A percentile compares a stretch with the other conserved stretches of the same genome.
These are phyloP conservation scores for Yarrowia alimentaria DNA, from an alignment of 805 yeast genomes.

Conservation along the genomic window DNA sequence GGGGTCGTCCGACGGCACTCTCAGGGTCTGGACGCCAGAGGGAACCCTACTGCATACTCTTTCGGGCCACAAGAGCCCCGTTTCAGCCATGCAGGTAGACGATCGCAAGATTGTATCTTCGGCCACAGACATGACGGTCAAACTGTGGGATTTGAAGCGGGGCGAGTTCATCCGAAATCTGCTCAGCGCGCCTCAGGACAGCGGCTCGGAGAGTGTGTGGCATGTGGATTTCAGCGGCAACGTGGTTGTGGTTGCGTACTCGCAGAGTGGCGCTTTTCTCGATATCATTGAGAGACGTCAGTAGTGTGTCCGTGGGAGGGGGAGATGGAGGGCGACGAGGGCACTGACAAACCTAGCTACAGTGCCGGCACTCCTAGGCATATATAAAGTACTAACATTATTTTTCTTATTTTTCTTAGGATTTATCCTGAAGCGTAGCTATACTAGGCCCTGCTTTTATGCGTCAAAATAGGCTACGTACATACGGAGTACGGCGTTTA, in stretches of 20 bases:
- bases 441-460: no score
- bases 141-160: slow-evolving; percentile 91
- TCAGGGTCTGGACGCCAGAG: slow-evolving; percentile 86
- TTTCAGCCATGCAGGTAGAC: slow-evolving; percentile 89
- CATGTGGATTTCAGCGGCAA: slow-evolving; percentile 22
- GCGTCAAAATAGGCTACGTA: no score
- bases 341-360: no score
- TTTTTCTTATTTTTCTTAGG: no score
- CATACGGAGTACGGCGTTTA: no score
- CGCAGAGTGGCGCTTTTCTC: slow-evolving; percentile 11
- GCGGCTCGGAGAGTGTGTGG: slow-evolving; percentile 9
- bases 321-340: no score
- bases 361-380: slow-evolving; percentile 6
- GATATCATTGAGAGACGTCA: slow-evolving; percentile 18
- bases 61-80: slow-evolving; percentile 84
- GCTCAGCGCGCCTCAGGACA: slow-evolving; percentile 2
- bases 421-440: no score
- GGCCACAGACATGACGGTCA: slow-evolving; percentile 87
- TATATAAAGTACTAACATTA: slow-evolving; percentile 9
- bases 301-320: no score
- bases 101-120: slow-evolving; percentile 91
- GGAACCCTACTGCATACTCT: slow-evolving; percentile 89
- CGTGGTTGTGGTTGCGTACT: slow-evolving; percentile 22
- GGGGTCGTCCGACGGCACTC: slow-evolving; percentile 86
- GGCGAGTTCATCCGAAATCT: slow-evolving; percentile 50